Evolutionary conservation across 257 asterid genomes (phyloP).

Genomic region (Jacaranda mimosifolia): DNA sequence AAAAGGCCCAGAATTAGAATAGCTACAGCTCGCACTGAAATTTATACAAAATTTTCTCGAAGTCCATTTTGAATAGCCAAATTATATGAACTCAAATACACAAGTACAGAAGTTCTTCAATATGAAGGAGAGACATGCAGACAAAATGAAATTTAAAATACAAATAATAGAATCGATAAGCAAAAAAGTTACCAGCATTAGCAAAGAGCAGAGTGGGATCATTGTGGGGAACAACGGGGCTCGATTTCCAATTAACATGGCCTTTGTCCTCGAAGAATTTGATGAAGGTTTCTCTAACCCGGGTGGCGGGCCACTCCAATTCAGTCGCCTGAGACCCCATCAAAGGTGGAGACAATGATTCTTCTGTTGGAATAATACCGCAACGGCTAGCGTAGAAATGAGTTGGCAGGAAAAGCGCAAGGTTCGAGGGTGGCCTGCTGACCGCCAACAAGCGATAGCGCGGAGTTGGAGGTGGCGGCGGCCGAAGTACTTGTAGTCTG

Average conservation of each 20-base stretch:
- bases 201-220: constrained; percentile 96
- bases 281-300: constrained; percentile 69
- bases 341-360: constrained; percentile 24
- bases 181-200: constrained; percentile 65
- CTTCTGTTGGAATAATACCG: constrained; percentile 32
- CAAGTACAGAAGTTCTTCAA: neutral
- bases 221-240: constrained; percentile 93
- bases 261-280: constrained; percentile 66
- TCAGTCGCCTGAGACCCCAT: constrained; percentile 73
- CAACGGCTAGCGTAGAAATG: constrained; percentile 28
- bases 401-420: constrained; percentile 21
- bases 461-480: constrained; percentile 34
- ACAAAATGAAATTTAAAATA: neutral
- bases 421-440: constrained; percentile 25
- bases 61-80: constrained; percentile 3
- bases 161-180: neutral
- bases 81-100: constrained; percentile 7
- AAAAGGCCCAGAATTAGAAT: neutral
- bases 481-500: constrained; percentile 30
- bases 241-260: constrained; percentile 77
- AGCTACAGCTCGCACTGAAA: constrained; percentile 3
- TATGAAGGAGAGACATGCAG: neutral
- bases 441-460: constrained; percentile 31
- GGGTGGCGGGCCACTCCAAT: constrained; percentile 79
- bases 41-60: neutral